phyloP scores from a whole-genome alignment of 2,329 filamentous ascomycete genomes.

The Pyrenophora teres region DNA sequence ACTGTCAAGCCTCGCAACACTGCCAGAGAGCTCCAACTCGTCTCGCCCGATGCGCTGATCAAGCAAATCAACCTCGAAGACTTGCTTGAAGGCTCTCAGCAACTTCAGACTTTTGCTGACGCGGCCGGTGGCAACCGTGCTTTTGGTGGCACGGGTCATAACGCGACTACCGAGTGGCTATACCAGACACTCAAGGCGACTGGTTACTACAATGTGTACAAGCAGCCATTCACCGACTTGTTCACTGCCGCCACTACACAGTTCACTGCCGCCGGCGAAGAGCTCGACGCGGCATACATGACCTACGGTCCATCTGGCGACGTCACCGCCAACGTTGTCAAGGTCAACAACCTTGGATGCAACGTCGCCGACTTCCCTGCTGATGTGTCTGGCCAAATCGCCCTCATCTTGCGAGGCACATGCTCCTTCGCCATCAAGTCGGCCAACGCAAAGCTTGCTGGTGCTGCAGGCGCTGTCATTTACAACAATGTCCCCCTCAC shows the following conservation, averaged over 20 bases:
- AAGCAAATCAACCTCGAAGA: conserved; percentile 39
- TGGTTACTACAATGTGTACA: conserved; percentile 43
- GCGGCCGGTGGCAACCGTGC: conserved; percentile 43
- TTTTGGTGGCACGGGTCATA: conserved; percentile 44
- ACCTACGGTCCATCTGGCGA: conserved; percentile 68
- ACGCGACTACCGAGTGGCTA: conserved; percentile 41
- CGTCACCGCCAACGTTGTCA: conserved; percentile 62
- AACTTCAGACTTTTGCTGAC: conserved; percentile 41
- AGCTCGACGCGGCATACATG: conserved; percentile 36
- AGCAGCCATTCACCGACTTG: conserved; percentile 43
- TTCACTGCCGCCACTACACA: conserved; percentile 39
- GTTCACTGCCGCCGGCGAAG: conserved; percentile 30
- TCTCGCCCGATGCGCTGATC: conserved; percentile 29
- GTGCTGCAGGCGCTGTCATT: conserved; percentile 70
- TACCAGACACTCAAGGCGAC: conserved; percentile 36
- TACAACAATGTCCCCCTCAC: conserved; percentile 70
- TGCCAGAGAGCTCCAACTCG: conserved; percentile 11
- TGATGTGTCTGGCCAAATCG: conserved; percentile 64
- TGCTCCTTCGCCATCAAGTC: conserved; percentile 74
- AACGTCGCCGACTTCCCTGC: conserved; percentile 63
- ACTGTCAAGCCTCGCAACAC: neutral
- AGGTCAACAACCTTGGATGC: conserved; percentile 68
- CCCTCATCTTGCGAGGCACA: conserved; percentile 68
- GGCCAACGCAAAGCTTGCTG: conserved; percentile 66
- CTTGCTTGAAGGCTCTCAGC: conserved; percentile 39